Conservation (phyloP, 164 flowering plant genomes). For the Aristolochia californica region DNA sequence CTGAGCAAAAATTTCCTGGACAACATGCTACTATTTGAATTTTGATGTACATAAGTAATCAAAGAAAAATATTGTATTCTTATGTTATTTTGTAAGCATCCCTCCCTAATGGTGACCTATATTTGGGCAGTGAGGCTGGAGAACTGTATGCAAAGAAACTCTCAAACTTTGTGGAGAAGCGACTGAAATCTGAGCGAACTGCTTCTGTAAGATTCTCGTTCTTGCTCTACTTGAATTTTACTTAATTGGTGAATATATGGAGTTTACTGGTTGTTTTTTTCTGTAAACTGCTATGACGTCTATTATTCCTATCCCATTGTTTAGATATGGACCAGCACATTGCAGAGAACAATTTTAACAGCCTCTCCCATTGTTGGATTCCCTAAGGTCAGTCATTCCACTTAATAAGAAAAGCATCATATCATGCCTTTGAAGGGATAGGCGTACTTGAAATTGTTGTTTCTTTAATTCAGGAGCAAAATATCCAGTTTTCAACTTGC, state of each 20-base stretch:
- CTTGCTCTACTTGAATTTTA: background rate
- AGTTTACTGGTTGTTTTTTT: background rate
- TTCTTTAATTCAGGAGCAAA: no score
- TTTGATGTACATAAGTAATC: no score
- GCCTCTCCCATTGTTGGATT: slow-evolving; percentile 89
- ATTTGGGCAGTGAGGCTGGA: slow-evolving; percentile 67
- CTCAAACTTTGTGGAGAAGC: slow-evolving; percentile 83
- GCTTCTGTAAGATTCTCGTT: slow-evolving; percentile 71
- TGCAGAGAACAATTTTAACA: slow-evolving; percentile 86
- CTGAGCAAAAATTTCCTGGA: no score
- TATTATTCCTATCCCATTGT: slow-evolving; percentile 4
- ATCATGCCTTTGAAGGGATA: no score
- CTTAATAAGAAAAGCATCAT: background rate
- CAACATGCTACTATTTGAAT: no score
- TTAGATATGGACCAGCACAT: slow-evolving; percentile 98
- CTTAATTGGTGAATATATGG: background rate
- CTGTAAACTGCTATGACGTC: background rate
- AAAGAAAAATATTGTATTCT: no score
- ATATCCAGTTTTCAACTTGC: no score
- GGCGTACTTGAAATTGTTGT: no score
- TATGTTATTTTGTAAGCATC: no score
- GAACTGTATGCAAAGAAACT: slow-evolving; percentile 87
- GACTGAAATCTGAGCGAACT: slow-evolving; percentile 83
- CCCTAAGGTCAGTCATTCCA: slow-evolving; percentile 61
- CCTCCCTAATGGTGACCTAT: background rate